Evolutionary conservation across 2,329 filamentous ascomycete species (phyloP).

Genomic region (Onygenales sp.): DNA sequence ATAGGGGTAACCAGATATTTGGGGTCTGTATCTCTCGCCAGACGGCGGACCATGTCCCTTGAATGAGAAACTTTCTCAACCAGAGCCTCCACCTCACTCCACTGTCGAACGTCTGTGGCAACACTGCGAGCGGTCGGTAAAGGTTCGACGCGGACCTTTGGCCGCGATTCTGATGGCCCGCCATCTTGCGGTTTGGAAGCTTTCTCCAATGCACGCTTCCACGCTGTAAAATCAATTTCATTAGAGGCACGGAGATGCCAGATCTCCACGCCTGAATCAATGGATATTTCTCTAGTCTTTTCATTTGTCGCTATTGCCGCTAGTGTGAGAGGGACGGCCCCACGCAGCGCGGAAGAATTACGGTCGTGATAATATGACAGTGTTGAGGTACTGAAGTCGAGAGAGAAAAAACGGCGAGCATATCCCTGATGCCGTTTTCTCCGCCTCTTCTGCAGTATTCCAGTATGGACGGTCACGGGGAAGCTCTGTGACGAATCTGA

Average conservation of each 20-base stretch:
- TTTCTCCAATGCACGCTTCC: conserved; percentile 76
- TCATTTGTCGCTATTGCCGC: conserved; percentile 88
- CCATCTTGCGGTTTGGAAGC: conserved; percentile 51
- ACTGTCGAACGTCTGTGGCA: conserved; percentile 65
- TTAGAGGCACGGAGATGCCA: conserved; percentile 87
- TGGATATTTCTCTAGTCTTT: conserved; percentile 80
- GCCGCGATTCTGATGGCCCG: conserved; percentile 20
- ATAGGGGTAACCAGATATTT: conserved; percentile 38
- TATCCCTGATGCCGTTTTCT: conserved; percentile 91
- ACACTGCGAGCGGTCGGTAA: conserved; percentile 19
- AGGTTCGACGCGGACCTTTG: conserved; percentile 23
- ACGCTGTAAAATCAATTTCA: conserved; percentile 74
- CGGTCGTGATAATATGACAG: conserved; percentile 94
- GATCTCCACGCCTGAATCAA: conserved; percentile 92
- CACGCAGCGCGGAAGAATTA: conserved; percentile 82
- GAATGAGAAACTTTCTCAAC: conserved; percentile 81
- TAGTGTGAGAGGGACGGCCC: conserved; percentile 82
- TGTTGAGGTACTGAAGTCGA: conserved; percentile 89
- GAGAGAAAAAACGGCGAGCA: conserved; percentile 85
- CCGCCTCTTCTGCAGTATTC: conserved; percentile 77
- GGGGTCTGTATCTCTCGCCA: conserved; percentile 75
- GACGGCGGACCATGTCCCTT: conserved; percentile 73
- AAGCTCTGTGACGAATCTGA: conserved; percentile 17
- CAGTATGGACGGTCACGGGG: conserved; percentile 61
- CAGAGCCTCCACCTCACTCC: conserved; percentile 75